Evolutionary conservation across 192 early-diverging fungal genomes (phyloP), one percentile per base, ranked within the genome.

Genomic region (Entomortierella beljakovae): DNA sequence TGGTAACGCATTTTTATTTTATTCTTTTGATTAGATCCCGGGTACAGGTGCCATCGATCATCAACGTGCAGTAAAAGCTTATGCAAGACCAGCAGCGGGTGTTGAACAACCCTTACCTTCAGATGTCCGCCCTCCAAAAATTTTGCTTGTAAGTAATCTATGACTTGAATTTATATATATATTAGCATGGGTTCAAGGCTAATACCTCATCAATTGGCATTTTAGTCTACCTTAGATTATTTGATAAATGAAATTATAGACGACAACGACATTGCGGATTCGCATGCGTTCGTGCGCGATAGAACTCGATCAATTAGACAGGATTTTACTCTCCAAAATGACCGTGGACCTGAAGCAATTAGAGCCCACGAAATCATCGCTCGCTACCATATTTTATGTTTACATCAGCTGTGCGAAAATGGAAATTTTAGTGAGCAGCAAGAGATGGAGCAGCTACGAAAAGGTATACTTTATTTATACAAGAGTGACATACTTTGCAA

Each of bases 291-390:
- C 80, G 82, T 98, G 6, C 88, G 95, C 42, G 95, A 97, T 70
- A 85, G 96, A 29, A 94, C 91, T 5, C 88, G 96, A 7, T 88
- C 92, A 7, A 95, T 97, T 50, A 82, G 94, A 23, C 91, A 91
- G 72, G 96, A 98, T 64, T 94, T 96, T 64, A 94, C 92, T 13
- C 83, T 94, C 5, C 94, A 96, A 75, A 96, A 96, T 73, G 88
- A 87, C 57, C 83, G 93, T 56, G 89, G 90, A 51, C 60, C 75
- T 6, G 87, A 87, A 46, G 92, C 96, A 0, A 85, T 97, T 0
- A 61, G 70, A 15, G 85, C 88, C 0, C 90, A 93, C 69, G 96
- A 98, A 67, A 82, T 89, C 6, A 96, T 97, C 57, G 95, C 95
- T 20, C 85, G 96, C 2, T 98, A 92, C 62, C 94, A 95, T 66